Percentiles rank a stretch among this genome's conserved stretches.
Evolutionary conservation across 1,284 basidiomycete species (phyloP).

Genomic region (Microstroma glucosiphilum): DNA sequence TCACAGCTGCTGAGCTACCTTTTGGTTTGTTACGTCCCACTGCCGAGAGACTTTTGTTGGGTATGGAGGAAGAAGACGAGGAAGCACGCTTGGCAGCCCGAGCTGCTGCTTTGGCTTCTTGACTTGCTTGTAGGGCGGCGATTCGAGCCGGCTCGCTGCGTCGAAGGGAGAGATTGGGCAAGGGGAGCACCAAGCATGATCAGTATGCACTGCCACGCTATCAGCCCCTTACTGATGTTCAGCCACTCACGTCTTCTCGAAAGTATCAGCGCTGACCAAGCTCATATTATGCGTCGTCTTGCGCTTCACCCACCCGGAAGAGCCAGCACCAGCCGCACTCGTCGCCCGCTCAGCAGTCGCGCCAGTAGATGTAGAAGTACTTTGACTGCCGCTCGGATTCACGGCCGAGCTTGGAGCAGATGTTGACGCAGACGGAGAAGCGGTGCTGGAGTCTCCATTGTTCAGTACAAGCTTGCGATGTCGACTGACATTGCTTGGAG

Average conservation of each 20-base stretch:
- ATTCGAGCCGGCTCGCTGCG: slow-evolving; percentile 31
- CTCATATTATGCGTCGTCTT: slow-evolving; percentile 39
- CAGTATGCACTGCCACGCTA: not conserved
- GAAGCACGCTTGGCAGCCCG: not conserved
- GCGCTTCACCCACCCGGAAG: slow-evolving; percentile 39
- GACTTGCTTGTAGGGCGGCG: slow-evolving; percentile 31
- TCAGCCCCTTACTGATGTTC: no score
- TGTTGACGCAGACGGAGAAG: not conserved
- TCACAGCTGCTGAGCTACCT: slow-evolving; percentile 14
- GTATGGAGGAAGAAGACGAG: not conserved
- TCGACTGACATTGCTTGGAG: slow-evolving; percentile 8
- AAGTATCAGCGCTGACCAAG: slow-evolving; percentile 35
- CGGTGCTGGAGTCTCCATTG: slow-evolving; percentile 11
- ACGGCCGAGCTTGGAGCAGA: not conserved
- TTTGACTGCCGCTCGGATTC: not conserved
- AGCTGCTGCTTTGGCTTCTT: slow-evolving; percentile 22
- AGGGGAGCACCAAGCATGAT: not conserved
- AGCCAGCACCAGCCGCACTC: not conserved
- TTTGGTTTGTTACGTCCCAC: slow-evolving; percentile 11
- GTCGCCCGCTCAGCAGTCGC: not conserved
- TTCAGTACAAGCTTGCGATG: slow-evolving; percentile 30
- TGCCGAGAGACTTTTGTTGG: not conserved
- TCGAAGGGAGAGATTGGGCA: not conserved
- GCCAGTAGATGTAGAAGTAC: not conserved
- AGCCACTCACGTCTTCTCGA: slow-evolving; percentile 26